phyloP scores from a whole-genome alignment of 1,284 basidiomycete species.

The Albatrellus sp. region DNA sequence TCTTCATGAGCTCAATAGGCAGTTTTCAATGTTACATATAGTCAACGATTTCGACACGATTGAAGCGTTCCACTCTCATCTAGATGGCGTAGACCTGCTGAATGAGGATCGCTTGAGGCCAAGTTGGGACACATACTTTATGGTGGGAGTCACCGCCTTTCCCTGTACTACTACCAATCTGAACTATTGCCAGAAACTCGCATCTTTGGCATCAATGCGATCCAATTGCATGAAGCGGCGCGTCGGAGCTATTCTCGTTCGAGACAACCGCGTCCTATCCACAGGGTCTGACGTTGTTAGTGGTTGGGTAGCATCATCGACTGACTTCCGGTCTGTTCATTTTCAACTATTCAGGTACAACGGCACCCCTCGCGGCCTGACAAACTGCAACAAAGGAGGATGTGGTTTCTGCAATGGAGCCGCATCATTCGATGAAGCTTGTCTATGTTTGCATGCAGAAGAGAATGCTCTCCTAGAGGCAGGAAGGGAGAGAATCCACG shows the following conservation, averaged over 20 bases:
- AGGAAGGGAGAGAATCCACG: slow-evolving; percentile 74
- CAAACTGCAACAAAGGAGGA: slow-evolving; percentile 84
- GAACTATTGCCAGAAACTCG: slow-evolving; percentile 48
- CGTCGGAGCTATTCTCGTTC: slow-evolving; percentile 86
- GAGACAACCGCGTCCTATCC: slow-evolving; percentile 80
- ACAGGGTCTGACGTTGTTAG: slow-evolving; percentile 55
- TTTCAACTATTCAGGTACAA: slow-evolving; percentile 61
- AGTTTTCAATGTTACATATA: slow-evolving; percentile 54
- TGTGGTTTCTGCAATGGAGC: slow-evolving; percentile 71
- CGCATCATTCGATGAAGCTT: slow-evolving; percentile 53
- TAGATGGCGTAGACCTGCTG: slow-evolving; percentile 58
- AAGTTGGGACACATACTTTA: slow-evolving; percentile 92
- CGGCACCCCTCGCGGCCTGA: slow-evolving; percentile 84
- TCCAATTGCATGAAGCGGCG: slow-evolving; percentile 98
- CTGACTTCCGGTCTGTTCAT: neutral
- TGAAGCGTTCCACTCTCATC: slow-evolving; percentile 43
- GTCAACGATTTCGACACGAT: slow-evolving; percentile 58
- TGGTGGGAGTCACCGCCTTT: slow-evolving; percentile 38
- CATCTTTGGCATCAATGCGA: slow-evolving; percentile 74
- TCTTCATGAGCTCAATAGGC: slow-evolving; percentile 27
- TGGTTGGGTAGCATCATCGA: neutral
- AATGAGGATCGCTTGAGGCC: slow-evolving; percentile 71
- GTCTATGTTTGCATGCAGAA: slow-evolving; percentile 94
- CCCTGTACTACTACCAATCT: neutral
- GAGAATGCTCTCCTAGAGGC: slow-evolving; percentile 96